Base-by-base conservation (phyloP, 805 yeast genomes). In the Suhomyces emberorum region DNA sequence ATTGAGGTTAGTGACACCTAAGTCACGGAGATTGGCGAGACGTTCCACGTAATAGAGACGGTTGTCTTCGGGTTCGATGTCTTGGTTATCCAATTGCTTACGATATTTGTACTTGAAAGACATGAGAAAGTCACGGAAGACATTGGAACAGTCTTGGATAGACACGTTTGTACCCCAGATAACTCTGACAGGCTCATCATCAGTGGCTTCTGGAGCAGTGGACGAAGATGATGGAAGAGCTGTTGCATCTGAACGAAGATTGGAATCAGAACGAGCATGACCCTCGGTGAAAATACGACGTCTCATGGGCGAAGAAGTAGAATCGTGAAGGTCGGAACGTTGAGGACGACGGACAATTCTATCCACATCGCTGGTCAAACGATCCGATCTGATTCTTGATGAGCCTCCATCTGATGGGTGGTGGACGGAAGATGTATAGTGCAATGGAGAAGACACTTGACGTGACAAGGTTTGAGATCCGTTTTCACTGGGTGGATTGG, bases 101-200 rank as follows among this genome's bases (percentile, higher is more conserved):
- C 97, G 74, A 60, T 85, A 80, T 52, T 81, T 83, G 63, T 74
- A 65, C 56, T 88, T 85, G 70, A 88, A 93, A 17, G 83, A 77
- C 81, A 84, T 81, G 50, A 93, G 65, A 48, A 93, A 93, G 45
- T 81, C 81, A 46, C 95, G 72, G 65, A 93, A 91, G 34, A 76
- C 73, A 47, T 79, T 83, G 25, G 85, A 75, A 49, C 93, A 82
- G 54, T 93, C 96, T 53, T 80, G 86, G 53, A 93, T 89, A 32
- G 95, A 83, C 18, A 93, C 96, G 55, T 91, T 88, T 1, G 98
- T 93, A 62, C 98, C 98, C 98, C 98, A 93, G 53, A 93, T 91
- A 36, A 93, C 95, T 52, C 95, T 76, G 16, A 81, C 79, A 0
- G 95, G 95, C 46, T 84, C 96, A 35, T 76, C 77, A 16, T 43